Conservation (phyloP, 371 early-diverging fungal genomes). For the Massospora cicadina region DNA sequence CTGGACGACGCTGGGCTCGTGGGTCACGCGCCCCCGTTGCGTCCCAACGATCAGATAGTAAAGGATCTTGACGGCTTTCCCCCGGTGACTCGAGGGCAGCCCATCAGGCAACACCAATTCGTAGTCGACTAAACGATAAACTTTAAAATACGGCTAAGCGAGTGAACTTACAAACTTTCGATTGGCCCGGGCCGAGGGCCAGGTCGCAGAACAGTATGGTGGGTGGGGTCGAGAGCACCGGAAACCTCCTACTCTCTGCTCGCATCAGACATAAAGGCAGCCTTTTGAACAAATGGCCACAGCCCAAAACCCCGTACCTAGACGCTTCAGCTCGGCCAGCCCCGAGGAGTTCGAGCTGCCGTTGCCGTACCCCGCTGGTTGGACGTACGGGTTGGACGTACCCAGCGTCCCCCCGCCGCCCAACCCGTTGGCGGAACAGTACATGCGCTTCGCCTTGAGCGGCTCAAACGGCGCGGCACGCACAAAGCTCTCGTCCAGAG, state of each 20-base stretch:
- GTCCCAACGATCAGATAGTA: constrained; percentile 8
- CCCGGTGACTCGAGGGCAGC: neutral
- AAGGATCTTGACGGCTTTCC: neutral
- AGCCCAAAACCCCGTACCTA: neutral
- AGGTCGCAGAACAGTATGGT: constrained; percentile 3
- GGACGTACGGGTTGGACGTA: neutral
- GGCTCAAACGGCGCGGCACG: neutral
- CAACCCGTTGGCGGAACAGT: neutral
- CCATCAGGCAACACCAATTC: neutral
- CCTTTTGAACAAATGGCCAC: neutral
- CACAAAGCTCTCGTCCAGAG: neutral
- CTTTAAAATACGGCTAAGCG: too few relatives aligned
- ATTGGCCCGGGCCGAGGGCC: neutral
- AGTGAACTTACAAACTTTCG: neutral
- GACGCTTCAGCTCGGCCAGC: neutral
- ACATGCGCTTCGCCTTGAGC: neutral
- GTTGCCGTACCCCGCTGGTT: neutral
- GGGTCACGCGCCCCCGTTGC: neutral
- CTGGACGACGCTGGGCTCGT: neutral
- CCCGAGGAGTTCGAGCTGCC: neutral
- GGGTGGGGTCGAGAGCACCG: constrained; percentile 2
- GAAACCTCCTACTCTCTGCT: constrained; percentile 1
- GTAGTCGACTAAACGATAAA: neutral
- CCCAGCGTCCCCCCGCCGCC: neutral
- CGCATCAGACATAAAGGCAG: neutral